A percentile compares a stretch with the other conserved stretches of the same genome.
Conservation (phyloP, 1,284 basidiomycete genomes). For the Trichosporon sp. region DNA sequence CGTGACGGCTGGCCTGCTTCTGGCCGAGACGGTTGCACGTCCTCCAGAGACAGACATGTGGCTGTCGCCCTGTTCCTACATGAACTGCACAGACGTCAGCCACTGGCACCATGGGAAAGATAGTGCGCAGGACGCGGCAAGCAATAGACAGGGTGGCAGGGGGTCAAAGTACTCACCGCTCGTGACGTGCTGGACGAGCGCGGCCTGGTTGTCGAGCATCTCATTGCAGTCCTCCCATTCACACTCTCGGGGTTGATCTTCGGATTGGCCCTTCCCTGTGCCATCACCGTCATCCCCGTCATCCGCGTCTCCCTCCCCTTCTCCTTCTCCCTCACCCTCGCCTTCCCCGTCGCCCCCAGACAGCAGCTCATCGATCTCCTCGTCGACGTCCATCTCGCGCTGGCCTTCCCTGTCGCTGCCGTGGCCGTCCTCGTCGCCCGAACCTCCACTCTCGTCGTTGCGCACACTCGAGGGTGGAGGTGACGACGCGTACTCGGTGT, state of each 20-base stretch:
- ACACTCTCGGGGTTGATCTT: slow-evolving; percentile 14
- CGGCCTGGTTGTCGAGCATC: slow-evolving; percentile 20
- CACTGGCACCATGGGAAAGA: not conserved
- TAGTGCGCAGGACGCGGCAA: not conserved
- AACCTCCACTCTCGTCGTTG: slow-evolving; percentile 4
- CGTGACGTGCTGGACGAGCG: slow-evolving; percentile 33
- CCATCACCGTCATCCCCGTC: slow-evolving; percentile 6
- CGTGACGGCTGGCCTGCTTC: slow-evolving; percentile 35
- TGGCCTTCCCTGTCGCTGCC: not conserved
- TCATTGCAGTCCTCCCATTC: slow-evolving; percentile 33
- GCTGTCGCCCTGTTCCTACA: slow-evolving; percentile 26
- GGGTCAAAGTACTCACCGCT: slow-evolving; percentile 23
- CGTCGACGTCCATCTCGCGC: slow-evolving; percentile 26
- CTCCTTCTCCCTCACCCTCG: slow-evolving; percentile 6
- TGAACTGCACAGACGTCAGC: slow-evolving; percentile 25
- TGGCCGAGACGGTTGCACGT: slow-evolving; percentile 35
- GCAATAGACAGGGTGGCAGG: not conserved
- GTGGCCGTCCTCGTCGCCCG: not conserved
- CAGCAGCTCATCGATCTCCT: slow-evolving; percentile 32
- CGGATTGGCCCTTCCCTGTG: not conserved
- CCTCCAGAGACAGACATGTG: slow-evolving; percentile 35
- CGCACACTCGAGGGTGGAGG: not conserved
- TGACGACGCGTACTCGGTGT: not conserved
- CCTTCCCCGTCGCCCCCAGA: slow-evolving; percentile 9
- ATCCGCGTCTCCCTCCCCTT: slow-evolving; percentile 7